Percentiles rank a stretch among this genome's conserved stretches.
Evolutionary conservation across 805 yeast genomes (phyloP).

Genomic region (Ogataea paraovalis): DNA sequence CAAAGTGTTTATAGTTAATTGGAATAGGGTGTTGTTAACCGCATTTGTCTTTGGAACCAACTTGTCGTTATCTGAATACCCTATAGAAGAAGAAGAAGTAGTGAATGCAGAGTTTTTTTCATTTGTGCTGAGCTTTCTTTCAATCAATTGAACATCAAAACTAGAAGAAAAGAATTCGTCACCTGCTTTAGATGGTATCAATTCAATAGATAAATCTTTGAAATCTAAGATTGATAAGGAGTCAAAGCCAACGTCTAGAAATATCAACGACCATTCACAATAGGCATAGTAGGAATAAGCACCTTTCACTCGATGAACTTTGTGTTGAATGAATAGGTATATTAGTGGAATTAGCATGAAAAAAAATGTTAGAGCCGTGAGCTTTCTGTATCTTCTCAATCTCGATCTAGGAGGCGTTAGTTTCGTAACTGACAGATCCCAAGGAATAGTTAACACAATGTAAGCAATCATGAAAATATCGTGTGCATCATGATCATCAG

Average conservation of each 20-base stretch:
- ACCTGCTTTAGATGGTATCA: conserved; percentile 24
- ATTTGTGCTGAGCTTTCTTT: conserved; percentile 1
- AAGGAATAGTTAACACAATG: conserved; percentile 84
- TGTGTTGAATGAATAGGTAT: conserved; percentile 89
- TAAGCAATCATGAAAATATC: conserved; percentile 93
- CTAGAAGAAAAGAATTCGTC: conserved; percentile 26
- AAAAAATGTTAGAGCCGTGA: conserved; percentile 61
- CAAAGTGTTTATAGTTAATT: conserved; percentile 42
- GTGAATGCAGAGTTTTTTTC: background rate
- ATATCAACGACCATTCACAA: conserved; percentile 87
- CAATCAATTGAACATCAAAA: conserved; percentile 19
- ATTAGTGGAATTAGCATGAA: conserved; percentile 74
- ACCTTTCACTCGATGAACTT: conserved; percentile 83
- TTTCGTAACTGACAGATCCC: conserved; percentile 65
- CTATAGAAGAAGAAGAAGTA: background rate
- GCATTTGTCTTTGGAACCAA: conserved; percentile 19
- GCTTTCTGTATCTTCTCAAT: conserved; percentile 47
- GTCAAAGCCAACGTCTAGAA: conserved; percentile 83
- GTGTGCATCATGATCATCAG: conserved; percentile 95
- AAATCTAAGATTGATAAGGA: conserved; percentile 75
- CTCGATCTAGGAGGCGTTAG: conserved; percentile 43
- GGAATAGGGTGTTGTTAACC: conserved; percentile 27
- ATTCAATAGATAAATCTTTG: conserved; percentile 48
- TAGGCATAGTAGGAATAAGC: conserved; percentile 94
- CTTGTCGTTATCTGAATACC: conserved; percentile 4